Conservation (phyloP, 306 rosid species). For the Dalbergia cultrata region DNA sequence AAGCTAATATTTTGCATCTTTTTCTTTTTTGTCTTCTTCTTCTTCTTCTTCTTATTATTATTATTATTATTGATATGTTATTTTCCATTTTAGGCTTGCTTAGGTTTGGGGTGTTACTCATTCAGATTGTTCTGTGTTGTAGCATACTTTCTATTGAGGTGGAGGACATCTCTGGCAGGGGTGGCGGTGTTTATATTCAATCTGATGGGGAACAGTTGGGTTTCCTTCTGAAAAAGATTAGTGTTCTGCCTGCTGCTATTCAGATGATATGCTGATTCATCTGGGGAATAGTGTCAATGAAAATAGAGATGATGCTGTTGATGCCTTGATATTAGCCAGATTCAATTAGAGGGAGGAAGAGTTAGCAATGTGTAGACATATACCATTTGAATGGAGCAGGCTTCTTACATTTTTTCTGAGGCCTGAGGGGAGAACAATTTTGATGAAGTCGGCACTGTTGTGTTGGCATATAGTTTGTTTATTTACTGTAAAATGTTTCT, state of each 20-base stretch:
- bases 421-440: constrained; percentile 12
- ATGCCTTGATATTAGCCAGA: constrained; percentile 39
- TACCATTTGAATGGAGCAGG: not conserved
- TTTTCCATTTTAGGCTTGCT: not conserved
- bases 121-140: constrained; percentile 34
- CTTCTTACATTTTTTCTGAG: constrained; percentile 4
- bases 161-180: constrained; percentile 71
- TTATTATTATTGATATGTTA: not conserved
- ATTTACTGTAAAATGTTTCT: constrained; percentile 28
- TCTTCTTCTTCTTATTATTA: not conserved
- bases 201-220: constrained; percentile 96
- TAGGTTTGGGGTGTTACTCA: constrained; percentile 39
- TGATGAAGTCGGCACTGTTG: constrained; percentile 7
- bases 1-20: constrained; percentile 1
- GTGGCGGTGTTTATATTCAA: constrained; percentile 75
- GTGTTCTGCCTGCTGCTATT: constrained; percentile 75
- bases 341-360: constrained; percentile 12
- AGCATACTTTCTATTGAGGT: constrained; percentile 81
- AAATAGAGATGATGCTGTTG: constrained; percentile 2
- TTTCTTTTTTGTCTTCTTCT: too few species aligned
- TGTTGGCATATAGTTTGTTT: constrained; percentile 25
- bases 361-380: constrained; percentile 27
- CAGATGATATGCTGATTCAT: constrained; percentile 82
- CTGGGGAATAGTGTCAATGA: constrained; percentile 3
- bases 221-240: constrained; percentile 81